These are phyloP conservation scores for Zelopaecilomyces penicillatus DNA, from an alignment of 2,329 filamentous ascomycete genomes.

Conservation along the genomic window DNA sequence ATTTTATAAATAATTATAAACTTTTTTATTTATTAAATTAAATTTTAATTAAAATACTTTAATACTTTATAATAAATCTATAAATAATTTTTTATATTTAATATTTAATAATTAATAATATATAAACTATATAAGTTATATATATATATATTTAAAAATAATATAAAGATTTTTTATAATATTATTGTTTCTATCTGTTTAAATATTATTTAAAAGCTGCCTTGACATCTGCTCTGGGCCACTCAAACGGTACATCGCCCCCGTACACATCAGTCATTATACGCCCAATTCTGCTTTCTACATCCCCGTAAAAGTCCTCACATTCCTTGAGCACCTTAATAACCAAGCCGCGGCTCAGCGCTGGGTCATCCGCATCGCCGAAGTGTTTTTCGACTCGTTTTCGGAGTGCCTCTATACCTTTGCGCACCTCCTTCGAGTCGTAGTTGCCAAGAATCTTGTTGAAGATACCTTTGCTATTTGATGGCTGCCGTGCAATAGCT, in stretches of 20 bases:
- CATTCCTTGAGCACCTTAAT: constrained; percentile 51
- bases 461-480: constrained; percentile 72
- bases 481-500: constrained; percentile 68
- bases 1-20: neutral
- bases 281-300: constrained; percentile 51
- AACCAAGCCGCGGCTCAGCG: constrained; percentile 51
- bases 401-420: constrained; percentile 80
- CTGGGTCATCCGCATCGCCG: constrained; percentile 73
- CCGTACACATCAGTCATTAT: constrained; percentile 56
- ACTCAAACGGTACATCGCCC: constrained; percentile 57
- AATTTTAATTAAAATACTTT: neutral
- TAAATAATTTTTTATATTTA: neutral
- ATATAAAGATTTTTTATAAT: no score
- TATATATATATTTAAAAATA: constrained; percentile 1
- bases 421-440: constrained; percentile 76
- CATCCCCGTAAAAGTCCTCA: constrained; percentile 53
- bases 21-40: neutral
- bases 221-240: constrained; percentile 56
- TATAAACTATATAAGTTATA: neutral
- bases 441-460: constrained; percentile 78
- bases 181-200: no score
- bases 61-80: neutral
- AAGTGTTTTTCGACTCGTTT: constrained; percentile 98
- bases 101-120: neutral
- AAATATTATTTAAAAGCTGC: constrained; percentile 40